phyloP scores from a whole-genome alignment of 2,329 filamentous ascomycete genomes.

The Aspergillus pseudoviridinutans region DNA sequence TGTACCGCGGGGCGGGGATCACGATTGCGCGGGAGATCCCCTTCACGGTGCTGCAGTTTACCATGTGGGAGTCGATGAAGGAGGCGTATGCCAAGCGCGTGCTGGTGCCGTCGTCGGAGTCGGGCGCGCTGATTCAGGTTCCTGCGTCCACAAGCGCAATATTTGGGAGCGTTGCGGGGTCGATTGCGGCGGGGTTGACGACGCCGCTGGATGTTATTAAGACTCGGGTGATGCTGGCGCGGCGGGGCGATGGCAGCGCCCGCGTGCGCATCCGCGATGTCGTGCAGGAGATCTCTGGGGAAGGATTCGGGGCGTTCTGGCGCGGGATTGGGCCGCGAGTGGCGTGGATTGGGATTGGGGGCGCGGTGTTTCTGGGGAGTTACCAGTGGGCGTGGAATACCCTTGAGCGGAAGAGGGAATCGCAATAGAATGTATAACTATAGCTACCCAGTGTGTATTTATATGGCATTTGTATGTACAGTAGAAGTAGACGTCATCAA shows the following conservation, averaged over 20 bases:
- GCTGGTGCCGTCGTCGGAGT: conserved; percentile 4
- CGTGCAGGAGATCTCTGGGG: conserved; percentile 59
- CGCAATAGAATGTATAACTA: conserved; percentile 5
- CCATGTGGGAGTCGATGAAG: conserved; percentile 93
- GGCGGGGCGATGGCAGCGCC: conserved; percentile 50
- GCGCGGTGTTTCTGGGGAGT: conserved; percentile 88
- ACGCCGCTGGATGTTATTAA: conserved; percentile 96
- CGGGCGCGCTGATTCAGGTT: conserved; percentile 42
- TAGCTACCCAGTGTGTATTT: neutral
- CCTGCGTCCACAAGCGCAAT: conserved; percentile 74
- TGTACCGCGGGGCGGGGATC: conserved; percentile 89
- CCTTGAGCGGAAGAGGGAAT: conserved; percentile 46
- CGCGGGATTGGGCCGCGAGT: conserved; percentile 69
- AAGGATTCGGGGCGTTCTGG: conserved; percentile 46
- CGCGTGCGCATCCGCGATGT: conserved; percentile 45
- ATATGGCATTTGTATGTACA: neutral
- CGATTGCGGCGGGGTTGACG: conserved; percentile 79
- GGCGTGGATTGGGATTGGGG: conserved; percentile 91
- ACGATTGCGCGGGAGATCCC: conserved; percentile 95
- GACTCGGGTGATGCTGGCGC: conserved; percentile 89
- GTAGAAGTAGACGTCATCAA: neutral
- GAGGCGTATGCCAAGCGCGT: conserved; percentile 39
- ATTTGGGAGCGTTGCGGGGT: conserved; percentile 80
- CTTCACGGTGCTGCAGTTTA: conserved; percentile 96
- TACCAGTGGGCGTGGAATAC: conserved; percentile 86